Base-by-base conservation (phyloP, 139 green algal genomes). In the Mychonastes homosphaera region DNA sequence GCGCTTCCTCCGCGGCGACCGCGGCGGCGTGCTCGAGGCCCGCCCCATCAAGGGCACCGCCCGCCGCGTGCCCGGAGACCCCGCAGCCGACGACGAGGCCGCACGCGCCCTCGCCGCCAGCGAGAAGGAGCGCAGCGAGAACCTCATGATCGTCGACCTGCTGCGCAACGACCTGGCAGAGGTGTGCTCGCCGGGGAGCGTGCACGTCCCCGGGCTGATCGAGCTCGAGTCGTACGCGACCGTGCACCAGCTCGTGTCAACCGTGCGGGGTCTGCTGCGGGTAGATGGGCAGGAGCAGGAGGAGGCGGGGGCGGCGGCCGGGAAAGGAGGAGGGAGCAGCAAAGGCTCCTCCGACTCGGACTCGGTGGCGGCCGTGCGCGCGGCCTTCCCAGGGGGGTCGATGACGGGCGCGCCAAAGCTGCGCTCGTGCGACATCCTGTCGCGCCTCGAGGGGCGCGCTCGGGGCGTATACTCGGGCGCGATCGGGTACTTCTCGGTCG, bases 131-230 rank as follows among this genome's bases (percentile, higher is more conserved):
- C 75, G 88, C 5, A 87, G 91, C 8, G 92, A 99, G 72, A 99
- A 99, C 64, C 76, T 99, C n/a, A 99, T 99, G 92, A 99, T 99
- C 36, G 91, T 98, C 35, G 92, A 99, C 78, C 78, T 99, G 60
- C 74, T 99, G 44, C 79, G 92, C 26, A 98, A 99, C 67, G 92
- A 99, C 69, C 81, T 99, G 24, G 88, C 85, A 10, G 74, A 0
- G 81, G 59, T 46, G 62, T 84, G 39, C 69, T 70, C 84, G 67
- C 64, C 81, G 12, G 84, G 84, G 24, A 82, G 53, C n/a, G 87
- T 95, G 61, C 80, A 94, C 47, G 91, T 98, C 33, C 91, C 92
- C 2, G 71, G 59, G 0, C 76, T 99, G 43, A 96, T 98, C 78
- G 70, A 91, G 56, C 72, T 86, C 41, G 92, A 99, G 73, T 89